phyloP scores from a whole-genome alignment of 2,329 filamentous ascomycete genomes.

The Beauveria caledonica region DNA sequence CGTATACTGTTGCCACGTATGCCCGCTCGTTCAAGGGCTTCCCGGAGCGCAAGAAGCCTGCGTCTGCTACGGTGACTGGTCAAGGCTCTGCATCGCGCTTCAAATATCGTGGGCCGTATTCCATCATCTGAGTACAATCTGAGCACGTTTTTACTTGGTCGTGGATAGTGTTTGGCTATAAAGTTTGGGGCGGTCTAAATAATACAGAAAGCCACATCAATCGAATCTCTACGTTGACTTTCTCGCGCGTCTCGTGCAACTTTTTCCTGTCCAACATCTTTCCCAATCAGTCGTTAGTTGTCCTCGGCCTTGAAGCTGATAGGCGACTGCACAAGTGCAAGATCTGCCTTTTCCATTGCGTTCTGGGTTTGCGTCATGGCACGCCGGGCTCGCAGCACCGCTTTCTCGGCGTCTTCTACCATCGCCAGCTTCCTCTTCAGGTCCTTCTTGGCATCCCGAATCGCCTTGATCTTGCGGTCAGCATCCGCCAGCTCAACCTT shows the following conservation, averaged over 20 bases:
- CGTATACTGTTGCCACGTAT: conserved; percentile 64
- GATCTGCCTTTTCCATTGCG: neutral
- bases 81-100: neutral
- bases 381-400: neutral
- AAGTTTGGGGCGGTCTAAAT: neutral
- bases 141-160: neutral
- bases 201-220: neutral
- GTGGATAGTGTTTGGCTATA: neutral
- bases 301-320: too few relatives aligned
- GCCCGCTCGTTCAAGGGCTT: conserved; percentile 58
- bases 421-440: neutral
- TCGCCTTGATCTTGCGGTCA: neutral
- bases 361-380: neutral
- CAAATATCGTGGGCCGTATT: neutral
- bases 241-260: neutral
- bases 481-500: neutral
- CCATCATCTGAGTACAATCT: neutral
- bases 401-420: neutral
- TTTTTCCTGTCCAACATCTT: neutral
- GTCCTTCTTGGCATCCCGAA: neutral
- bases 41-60: conserved; percentile 39
- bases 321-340: neutral
- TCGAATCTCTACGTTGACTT: neutral
- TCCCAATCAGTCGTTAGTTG: too few relatives aligned
- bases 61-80: neutral